Percentiles rank a stretch among this genome's conserved stretches.
Evolutionary conservation across 371 early-diverging fungal species (phyloP).

Genomic region (Rhizopus microsporus): DNA sequence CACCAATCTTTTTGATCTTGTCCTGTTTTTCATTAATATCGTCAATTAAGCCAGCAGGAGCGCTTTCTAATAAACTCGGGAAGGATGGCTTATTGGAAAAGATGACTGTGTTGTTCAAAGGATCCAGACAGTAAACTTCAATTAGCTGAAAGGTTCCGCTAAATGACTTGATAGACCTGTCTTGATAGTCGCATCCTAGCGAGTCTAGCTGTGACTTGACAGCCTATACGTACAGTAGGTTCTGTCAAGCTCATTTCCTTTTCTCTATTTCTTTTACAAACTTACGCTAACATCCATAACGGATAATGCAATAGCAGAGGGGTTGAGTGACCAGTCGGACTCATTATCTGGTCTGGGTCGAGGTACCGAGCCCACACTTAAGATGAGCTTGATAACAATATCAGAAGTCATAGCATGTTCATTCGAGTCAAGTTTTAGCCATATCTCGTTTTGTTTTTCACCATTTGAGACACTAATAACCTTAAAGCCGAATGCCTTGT

Average conservation of each 20-base stretch:
- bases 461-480: conserved; percentile 8
- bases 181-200: conserved; percentile 22
- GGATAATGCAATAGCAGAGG: conserved; percentile 18
- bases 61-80: conserved; percentile 21
- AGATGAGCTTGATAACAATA: conserved; percentile 22
- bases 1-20: conserved; percentile 68
- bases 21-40: conserved; percentile 11
- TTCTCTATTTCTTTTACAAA: background rate
- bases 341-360: conserved; percentile 9
- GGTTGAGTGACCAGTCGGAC: conserved; percentile 24
- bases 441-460: conserved; percentile 15
- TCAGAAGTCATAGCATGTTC: conserved; percentile 26
- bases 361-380: conserved; percentile 2
- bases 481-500: conserved; percentile 31
- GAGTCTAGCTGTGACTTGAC: conserved; percentile 21
- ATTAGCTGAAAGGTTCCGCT: conserved; percentile 29
- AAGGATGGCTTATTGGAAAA: conserved; percentile 58
- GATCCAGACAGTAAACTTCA: conserved; percentile 50
- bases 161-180: conserved; percentile 31
- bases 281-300: conserved; percentile 26
- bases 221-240: conserved; percentile 3
- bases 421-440: conserved; percentile 24
- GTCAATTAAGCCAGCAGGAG: conserved; percentile 17
- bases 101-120: conserved; percentile 69
- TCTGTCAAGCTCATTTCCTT: background rate